Evolutionary conservation across 176 grass and related monocot species (phyloP).

Genomic region (Pharus latifolius): DNA sequence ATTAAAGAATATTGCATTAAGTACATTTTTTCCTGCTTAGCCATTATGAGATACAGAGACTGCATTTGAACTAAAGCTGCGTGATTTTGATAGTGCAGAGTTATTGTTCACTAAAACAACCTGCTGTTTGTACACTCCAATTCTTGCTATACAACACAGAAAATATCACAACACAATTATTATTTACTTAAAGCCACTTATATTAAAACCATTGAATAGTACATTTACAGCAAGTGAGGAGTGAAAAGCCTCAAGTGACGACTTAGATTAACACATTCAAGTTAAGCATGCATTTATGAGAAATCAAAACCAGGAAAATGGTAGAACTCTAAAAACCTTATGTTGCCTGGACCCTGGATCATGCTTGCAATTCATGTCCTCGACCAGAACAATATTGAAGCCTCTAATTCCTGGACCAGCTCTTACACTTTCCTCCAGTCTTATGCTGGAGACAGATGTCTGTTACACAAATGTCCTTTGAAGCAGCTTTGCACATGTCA

Average conservation of each 20-base stretch:
- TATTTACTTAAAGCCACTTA: not conserved
- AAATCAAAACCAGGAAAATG: slow-evolving; percentile 3
- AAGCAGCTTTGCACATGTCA: slow-evolving; percentile 94
- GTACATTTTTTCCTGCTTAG: not conserved
- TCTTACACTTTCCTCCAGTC: slow-evolving; percentile 76
- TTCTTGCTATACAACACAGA: not conserved
- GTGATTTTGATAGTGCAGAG: not conserved
- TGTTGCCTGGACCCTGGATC: not conserved
- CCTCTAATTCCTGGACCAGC: slow-evolving; percentile 47
- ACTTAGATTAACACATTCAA: not conserved
- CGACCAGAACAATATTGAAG: slow-evolving; percentile 6
- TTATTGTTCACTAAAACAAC: not conserved
- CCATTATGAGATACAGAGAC: not conserved
- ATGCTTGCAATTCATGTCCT: not conserved
- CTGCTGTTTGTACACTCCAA: not conserved
- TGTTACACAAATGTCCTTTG: slow-evolving; percentile 83
- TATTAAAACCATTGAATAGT: not conserved
- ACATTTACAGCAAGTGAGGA: not conserved
- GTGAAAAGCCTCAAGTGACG: not conserved
- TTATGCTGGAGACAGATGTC: slow-evolving; percentile 70
- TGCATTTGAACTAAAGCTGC: not conserved
- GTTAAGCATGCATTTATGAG: not conserved
- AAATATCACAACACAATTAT: slow-evolving; percentile 8
- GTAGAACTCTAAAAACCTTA: not conserved
- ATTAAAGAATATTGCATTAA: not conserved